Base-by-base conservation (phyloP, 2,329 filamentous ascomycete genomes). In the Aspergillus sp. region DNA sequence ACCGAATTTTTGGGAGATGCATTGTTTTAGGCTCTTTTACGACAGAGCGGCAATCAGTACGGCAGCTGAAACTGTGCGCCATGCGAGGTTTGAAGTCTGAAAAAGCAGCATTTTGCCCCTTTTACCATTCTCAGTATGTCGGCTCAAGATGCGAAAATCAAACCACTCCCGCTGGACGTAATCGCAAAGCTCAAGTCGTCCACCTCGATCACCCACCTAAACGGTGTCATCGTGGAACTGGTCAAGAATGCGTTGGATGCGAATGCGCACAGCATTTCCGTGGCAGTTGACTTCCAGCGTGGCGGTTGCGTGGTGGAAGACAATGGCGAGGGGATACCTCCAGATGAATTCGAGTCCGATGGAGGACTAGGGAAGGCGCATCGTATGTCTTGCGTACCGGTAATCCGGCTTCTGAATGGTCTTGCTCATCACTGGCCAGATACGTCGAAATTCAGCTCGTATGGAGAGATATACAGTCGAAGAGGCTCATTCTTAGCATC, bases 241-340 rank as follows among this genome's bases (percentile, higher is more conserved):
- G 57, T 94, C 28, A 81, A 85, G 63, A 98, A 98, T 64, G 81
- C 88, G 0, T 74, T 98, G 8, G 93, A 98, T 71, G 88, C 89
- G 3, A 71, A 72, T 41, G 83, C 90, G 10, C 76, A 73, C 32
- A 85, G 76, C 46, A 69, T 96, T 51, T 79, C 79, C 45, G 73
- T 94, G 46, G 77, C 75, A 1, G 72, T 95, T 26, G 86, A 96
- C 67, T 88, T 88, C 61, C 65, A 69, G 45, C 81, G 83, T 27
- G 91, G 89, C 4, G 81, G 78, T 55, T 95, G 90, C 65, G 74
- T 76, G 0, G 78, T 96, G 4, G 86, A 94, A 59, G 93, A 98
- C 62, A 78, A 97, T 67, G 93, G 93, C 1, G 47, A 72, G 10
- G 93, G 93, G 0, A 94, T 98, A 41, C 63, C 73, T 1, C 79